phyloP scores from a whole-genome alignment of 2,329 filamentous ascomycete genomes.

The Colletotrichum noveboracense region DNA sequence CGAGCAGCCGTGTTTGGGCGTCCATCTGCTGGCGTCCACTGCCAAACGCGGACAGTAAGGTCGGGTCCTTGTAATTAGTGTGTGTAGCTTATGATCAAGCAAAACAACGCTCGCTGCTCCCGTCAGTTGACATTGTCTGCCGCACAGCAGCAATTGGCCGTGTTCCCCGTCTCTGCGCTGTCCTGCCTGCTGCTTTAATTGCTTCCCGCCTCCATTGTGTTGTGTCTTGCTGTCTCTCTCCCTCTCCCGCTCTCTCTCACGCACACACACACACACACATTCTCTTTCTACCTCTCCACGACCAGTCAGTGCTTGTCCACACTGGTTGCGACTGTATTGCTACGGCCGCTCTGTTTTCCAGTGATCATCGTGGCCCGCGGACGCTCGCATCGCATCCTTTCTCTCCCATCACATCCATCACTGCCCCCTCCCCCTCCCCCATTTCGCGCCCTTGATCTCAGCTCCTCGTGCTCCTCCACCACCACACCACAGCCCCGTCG shows the following conservation, averaged over 20 bases:
- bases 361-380: not conserved
- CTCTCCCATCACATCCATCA: not conserved
- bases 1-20: not conserved
- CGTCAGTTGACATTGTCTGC: not conserved
- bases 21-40: not conserved
- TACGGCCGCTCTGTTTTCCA: not conserved
- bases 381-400: conserved; percentile 15
- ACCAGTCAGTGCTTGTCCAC: not conserved
- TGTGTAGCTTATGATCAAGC: not conserved
- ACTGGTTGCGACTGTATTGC: not conserved
- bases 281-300: not conserved
- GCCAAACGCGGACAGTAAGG: not conserved
- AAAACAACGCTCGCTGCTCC: not conserved
- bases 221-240: not conserved
- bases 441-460: not conserved
- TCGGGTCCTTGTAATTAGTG: not conserved
- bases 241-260: not conserved
- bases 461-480: not conserved
- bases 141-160: not conserved
- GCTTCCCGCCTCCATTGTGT: not conserved
- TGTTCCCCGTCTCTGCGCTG: not conserved
- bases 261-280: not conserved
- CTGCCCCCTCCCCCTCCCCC: not conserved
- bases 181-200: not conserved
- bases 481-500: not conserved